Base-by-base conservation (phyloP, 305 asterid genomes). In the Salvia sclarea region DNA sequence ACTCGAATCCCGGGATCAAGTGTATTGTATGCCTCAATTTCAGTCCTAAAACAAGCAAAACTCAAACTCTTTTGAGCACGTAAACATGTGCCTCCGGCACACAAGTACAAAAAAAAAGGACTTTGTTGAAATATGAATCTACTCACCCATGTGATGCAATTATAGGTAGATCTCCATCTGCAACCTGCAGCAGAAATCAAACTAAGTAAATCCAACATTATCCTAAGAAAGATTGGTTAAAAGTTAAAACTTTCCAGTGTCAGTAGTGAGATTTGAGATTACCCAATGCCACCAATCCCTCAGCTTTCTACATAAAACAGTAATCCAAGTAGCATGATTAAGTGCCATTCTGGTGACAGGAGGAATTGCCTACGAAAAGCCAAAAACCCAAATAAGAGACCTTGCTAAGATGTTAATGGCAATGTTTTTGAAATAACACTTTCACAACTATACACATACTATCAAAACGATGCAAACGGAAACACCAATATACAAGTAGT, bases 281-380 rank as follows among this genome's bases (percentile, higher is more conserved):
- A 95, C 99, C 99, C 97, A 92, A 60, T 89, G 94, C 99, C 99
- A 95, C 97, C 98, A 95, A 78, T 95, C 95, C 74, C 89, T 80
- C 76, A 95, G 76, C 78, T 95, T 95, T 80, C 97, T 76, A 82
- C 99, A 95, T 49, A 95, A 76, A 71, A 92, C 98, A 44, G 99
- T 95, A 67, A 95, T 69, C 99, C 99, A 95, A 41, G 98, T 95
- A 66, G 74, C 70, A 59, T 78, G 96, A 48, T 97, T 96, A 50
- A 88, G 96, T 31, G 99, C 98, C 95, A 92, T 84, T 76, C 99
- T 90, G 49, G 97, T 84, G 64, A 92, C 83, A 28, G 99, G 99
- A 76, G 99, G 99, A 78, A 95, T 95, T 56, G 99, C 96, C 99
- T 56, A 75, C n/a, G 69, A 74, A 69, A 64, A 8, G 25, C 25